Conservation (phyloP, 192 early-diverging fungal species). For the Rhizoclosmatium sp. region DNA sequence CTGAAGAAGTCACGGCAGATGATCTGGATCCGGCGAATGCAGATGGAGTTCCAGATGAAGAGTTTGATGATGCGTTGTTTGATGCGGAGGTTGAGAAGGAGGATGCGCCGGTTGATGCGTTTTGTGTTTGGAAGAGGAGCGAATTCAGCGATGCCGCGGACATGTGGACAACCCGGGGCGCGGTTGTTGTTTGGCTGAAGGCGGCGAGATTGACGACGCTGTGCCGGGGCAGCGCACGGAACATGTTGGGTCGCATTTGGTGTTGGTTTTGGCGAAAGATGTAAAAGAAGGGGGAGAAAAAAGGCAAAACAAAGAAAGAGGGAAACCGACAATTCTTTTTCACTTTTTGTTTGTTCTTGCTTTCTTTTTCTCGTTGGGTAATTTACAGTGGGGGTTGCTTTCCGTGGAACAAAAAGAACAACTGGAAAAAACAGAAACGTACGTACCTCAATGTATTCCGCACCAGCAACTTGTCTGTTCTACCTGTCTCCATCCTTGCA, state of each 20-base stretch:
- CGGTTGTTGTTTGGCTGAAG: not conserved
- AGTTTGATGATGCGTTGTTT: slow-evolving; percentile 4
- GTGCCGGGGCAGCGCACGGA: not conserved
- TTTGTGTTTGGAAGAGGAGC: not conserved
- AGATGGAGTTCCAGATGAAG: not conserved
- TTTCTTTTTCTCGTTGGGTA: not conserved
- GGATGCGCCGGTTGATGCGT: not conserved
- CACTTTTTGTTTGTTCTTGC: not conserved
- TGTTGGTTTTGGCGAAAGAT: not conserved
- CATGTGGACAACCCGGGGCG: not conserved
- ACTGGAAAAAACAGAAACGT: not conserved
- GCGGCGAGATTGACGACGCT: slow-evolving; percentile 9
- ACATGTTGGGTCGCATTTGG: not conserved
- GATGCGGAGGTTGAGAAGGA: slow-evolving; percentile 1
- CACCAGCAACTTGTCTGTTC: not conserved
- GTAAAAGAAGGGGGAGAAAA: not conserved
- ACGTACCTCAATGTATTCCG: too few species aligned
- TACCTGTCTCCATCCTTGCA: not conserved
- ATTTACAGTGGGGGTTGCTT: not conserved
- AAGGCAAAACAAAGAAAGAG: too few species aligned
- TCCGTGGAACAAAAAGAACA: not conserved
- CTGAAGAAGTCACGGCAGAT: not conserved
- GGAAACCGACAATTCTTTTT: not conserved
- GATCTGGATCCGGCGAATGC: slow-evolving; percentile 7
- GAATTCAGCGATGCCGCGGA: slow-evolving; percentile 9